Evolutionary conservation across 192 early-diverging fungal genomes (phyloP).

Genomic region (Chytriomyces hyalinus): DNA sequence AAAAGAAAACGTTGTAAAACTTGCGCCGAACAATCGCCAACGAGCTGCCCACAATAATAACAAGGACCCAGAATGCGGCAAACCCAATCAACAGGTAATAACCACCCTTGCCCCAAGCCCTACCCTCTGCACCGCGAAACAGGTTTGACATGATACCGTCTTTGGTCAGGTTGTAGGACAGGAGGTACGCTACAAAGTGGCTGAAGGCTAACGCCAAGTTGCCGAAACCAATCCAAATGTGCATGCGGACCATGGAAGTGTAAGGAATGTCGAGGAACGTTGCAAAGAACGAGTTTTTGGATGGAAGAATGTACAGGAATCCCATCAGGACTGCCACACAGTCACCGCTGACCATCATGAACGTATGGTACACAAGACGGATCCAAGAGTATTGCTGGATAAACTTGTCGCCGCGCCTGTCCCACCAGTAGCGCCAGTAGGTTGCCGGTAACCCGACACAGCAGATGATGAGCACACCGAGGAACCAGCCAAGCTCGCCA

Average conservation of each 20-base stretch:
- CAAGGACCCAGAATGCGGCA: slow-evolving; percentile 12
- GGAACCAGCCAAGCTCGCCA: slow-evolving; percentile 2
- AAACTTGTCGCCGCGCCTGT: background rate
- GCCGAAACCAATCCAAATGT: slow-evolving; percentile 27
- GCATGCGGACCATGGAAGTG: slow-evolving; percentile 29
- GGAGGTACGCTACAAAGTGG: slow-evolving; percentile 12
- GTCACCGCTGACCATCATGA: slow-evolving; percentile 24
- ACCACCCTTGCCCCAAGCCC: background rate
- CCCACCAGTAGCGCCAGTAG: background rate
- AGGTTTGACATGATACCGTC: background rate
- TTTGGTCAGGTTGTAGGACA: background rate
- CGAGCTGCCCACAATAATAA: slow-evolving; percentile 20
- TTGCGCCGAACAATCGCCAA: slow-evolving; percentile 33
- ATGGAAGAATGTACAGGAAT: slow-evolving; percentile 36
- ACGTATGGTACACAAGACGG: background rate
- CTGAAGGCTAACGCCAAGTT: slow-evolving; percentile 11
- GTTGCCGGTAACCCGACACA: background rate
- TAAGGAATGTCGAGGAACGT: slow-evolving; percentile 36
- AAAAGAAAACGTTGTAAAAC: slow-evolving; percentile 36
- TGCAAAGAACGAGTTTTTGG: slow-evolving; percentile 33
- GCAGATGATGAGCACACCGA: background rate
- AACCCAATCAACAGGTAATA: slow-evolving; percentile 25
- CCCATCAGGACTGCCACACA: slow-evolving; percentile 34
- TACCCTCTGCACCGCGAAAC: background rate
- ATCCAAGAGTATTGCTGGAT: background rate